A percentile compares a stretch with the other conserved stretches of the same genome.
phyloP scores from a whole-genome alignment of 805 yeast genomes.

The Suhomyces sp. region DNA sequence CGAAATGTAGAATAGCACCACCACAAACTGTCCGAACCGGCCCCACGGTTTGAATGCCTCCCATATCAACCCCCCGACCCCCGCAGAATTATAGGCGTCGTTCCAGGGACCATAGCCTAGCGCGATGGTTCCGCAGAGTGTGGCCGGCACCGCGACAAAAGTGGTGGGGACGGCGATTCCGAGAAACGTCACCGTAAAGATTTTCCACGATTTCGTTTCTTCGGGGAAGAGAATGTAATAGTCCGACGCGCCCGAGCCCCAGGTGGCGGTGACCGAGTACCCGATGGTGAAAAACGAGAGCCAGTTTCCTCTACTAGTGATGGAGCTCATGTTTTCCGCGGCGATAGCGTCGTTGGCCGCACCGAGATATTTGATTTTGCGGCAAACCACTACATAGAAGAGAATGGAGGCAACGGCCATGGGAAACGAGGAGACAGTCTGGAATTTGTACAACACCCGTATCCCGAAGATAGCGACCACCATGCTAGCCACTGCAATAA shows the following conservation, averaged over 20 bases:
- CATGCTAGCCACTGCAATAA: slow-evolving; percentile 24
- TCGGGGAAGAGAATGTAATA: slow-evolving; percentile 33
- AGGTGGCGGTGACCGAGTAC: slow-evolving; percentile 34
- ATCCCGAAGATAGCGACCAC: slow-evolving; percentile 34
- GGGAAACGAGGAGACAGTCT: slow-evolving; percentile 28
- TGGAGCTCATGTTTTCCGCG: slow-evolving; percentile 9
- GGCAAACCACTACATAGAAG: slow-evolving; percentile 30
- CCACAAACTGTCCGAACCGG: slow-evolving; percentile 72
- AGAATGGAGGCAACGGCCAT: slow-evolving; percentile 26
- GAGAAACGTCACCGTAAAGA: slow-evolving; percentile 27
- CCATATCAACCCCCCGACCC: slow-evolving; percentile 74
- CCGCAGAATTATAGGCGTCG: slow-evolving; percentile 51
- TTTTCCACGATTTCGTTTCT: slow-evolving; percentile 21
- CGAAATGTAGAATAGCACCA: slow-evolving; percentile 67
- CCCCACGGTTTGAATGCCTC: slow-evolving; percentile 71
- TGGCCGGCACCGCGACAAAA: slow-evolving; percentile 72
- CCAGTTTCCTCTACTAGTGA: slow-evolving; percentile 30
- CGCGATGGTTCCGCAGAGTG: slow-evolving; percentile 68
- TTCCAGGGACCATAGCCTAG: slow-evolving; percentile 54
- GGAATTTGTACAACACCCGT: slow-evolving; percentile 26
- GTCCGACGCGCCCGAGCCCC: slow-evolving; percentile 37
- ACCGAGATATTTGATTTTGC: slow-evolving; percentile 16
- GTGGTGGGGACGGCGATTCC: slow-evolving; percentile 52
- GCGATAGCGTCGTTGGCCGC: slow-evolving; percentile 14
- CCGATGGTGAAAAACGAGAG: slow-evolving; percentile 34